A percentile compares a stretch with the other conserved stretches of the same genome.
Evolutionary conservation across 1,284 basidiomycete genomes (phyloP).

Genomic region (Fomitopsis palustris): DNA sequence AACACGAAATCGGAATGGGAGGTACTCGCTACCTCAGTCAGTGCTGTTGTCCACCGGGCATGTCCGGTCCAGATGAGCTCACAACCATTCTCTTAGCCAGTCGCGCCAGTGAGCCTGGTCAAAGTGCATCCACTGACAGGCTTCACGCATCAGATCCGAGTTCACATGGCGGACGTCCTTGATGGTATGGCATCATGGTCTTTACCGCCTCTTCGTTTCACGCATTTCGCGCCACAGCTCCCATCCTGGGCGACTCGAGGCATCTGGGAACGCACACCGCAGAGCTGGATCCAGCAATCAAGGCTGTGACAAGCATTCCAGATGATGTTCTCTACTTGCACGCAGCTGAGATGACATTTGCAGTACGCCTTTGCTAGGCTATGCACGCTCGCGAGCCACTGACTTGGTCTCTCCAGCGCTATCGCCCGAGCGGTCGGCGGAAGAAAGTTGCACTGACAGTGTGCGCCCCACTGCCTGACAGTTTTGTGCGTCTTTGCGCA

Average conservation of each 20-base stretch:
- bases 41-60: not conserved
- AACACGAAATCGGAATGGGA: not conserved
- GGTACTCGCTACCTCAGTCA: not conserved
- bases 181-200: not conserved
- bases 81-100: not conserved
- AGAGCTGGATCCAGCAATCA: not conserved
- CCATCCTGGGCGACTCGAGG: not conserved
- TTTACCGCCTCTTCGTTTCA: not conserved
- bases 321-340: not conserved
- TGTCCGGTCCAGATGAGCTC: slow-evolving; percentile 29
- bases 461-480: not conserved
- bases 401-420: not conserved
- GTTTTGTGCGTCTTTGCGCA: not conserved
- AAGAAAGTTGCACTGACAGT: not conserved
- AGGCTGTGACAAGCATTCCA: not conserved
- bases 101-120: not conserved
- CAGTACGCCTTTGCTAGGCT: not conserved
- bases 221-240: not conserved
- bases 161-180: not conserved
- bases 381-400: not conserved
- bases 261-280: not conserved
- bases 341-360: not conserved
- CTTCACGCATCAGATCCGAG: not conserved
- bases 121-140: not conserved
- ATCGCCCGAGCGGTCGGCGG: slow-evolving; percentile 16